Evolutionary conservation across 306 rosid species (phyloP).

Genomic region (Mimosa pudica): DNA sequence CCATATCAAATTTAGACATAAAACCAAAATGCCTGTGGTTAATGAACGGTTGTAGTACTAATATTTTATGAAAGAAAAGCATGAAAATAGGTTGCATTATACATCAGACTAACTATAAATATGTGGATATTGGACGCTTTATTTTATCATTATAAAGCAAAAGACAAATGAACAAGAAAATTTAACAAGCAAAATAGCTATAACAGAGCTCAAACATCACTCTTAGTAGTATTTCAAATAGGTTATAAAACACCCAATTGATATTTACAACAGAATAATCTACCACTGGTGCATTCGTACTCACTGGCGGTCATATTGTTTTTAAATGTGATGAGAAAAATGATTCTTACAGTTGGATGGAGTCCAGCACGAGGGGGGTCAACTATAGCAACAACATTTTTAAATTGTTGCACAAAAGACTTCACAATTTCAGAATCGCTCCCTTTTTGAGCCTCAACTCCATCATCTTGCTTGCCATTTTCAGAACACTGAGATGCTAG

Average conservation of each 20-base stretch:
- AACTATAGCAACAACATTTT: slow-evolving; percentile 89
- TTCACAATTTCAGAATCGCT: slow-evolving; percentile 50
- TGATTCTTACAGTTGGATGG: slow-evolving; percentile 85
- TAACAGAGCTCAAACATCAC: not conserved
- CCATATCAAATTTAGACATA: not conserved
- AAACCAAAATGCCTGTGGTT: not conserved
- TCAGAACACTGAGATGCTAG: slow-evolving; percentile 44
- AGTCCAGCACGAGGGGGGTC: slow-evolving; percentile 98
- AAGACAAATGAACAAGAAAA: not conserved
- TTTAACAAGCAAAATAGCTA: not conserved
- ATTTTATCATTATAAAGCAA: not conserved
- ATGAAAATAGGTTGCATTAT: not conserved
- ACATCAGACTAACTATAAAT: not conserved
- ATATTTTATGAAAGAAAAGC: not conserved
- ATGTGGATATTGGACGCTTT: not conserved
- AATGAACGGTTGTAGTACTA: not conserved
- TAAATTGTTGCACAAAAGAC: slow-evolving; percentile 50
- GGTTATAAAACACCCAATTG: not conserved
- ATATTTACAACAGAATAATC: not conserved
- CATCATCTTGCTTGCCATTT: slow-evolving; percentile 42
- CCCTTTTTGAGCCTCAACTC: slow-evolving; percentile 40
- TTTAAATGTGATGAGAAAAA: not conserved
- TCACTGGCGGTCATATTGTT: not conserved
- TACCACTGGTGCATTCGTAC: not conserved
- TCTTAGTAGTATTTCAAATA: not conserved